Conservation (phyloP, 2,329 filamentous ascomycete genomes). For the Sporothrix humicola region DNA sequence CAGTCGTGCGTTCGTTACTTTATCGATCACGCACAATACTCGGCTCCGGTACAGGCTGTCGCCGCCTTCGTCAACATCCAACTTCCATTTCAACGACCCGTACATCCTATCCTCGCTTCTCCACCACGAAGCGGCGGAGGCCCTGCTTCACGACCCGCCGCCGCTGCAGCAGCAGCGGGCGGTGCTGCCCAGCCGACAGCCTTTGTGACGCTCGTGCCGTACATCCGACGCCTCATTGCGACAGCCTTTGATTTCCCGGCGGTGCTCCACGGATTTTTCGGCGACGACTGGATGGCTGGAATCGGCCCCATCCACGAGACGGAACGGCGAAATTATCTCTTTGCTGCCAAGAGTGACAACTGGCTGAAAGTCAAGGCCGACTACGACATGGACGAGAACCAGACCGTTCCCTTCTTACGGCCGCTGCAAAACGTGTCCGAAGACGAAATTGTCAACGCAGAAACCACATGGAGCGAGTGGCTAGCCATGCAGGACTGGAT, state of each 20-base stretch:
- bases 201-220: conserved; percentile 77
- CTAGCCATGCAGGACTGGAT: conserved; percentile 98
- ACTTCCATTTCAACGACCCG: conserved; percentile 77
- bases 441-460: conserved; percentile 80
- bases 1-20: conserved; percentile 91
- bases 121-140: neutral
- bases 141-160: conserved; percentile 19
- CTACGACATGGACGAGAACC: conserved; percentile 84
- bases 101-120: conserved; percentile 53
- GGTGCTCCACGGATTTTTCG: conserved; percentile 94
- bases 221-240: conserved; percentile 85
- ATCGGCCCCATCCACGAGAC: conserved; percentile 84
- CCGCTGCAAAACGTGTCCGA: conserved; percentile 79
- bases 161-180: neutral
- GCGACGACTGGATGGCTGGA: conserved; percentile 85
- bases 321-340: conserved; percentile 92
- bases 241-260: conserved; percentile 88
- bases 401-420: conserved; percentile 84
- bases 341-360: conserved; percentile 88
- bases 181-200: conserved; percentile 44
- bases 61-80: conserved; percentile 91
- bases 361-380: conserved; percentile 89
- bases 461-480: conserved; percentile 92
- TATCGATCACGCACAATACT: conserved; percentile 87
- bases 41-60: conserved; percentile 80